Conservation (phyloP, 2,329 filamentous ascomycete genomes). For the Plectosphaerella sp. region DNA sequence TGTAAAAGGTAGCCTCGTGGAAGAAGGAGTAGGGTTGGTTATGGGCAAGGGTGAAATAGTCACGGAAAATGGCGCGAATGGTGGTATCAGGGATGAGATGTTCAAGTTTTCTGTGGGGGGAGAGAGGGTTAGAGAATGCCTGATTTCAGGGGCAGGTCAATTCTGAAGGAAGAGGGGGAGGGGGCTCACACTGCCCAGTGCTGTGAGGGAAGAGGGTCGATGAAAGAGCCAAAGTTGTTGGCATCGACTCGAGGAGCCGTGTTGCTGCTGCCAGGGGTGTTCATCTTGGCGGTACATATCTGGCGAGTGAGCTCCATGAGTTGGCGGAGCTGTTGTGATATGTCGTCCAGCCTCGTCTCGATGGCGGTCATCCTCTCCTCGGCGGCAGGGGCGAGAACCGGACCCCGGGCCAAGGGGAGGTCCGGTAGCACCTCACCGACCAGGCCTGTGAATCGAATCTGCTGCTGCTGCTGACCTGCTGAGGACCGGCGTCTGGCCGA, state of each 20-base stretch:
- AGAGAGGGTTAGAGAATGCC: background rate
- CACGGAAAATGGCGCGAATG: slow-evolving; percentile 13
- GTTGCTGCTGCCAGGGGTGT: too few relatives aligned
- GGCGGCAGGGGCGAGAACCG: too few relatives aligned
- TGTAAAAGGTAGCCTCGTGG: slow-evolving; percentile 25
- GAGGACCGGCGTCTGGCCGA: too few relatives aligned
- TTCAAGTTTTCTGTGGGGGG: background rate
- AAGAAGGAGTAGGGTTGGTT: slow-evolving; percentile 33
- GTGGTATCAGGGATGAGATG: slow-evolving; percentile 2
- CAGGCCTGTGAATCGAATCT: too few relatives aligned
- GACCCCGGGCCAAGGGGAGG: too few relatives aligned
- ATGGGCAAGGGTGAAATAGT: slow-evolving; percentile 27
- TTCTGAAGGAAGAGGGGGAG: too few relatives aligned
- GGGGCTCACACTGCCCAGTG: background rate
- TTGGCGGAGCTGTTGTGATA: background rate
- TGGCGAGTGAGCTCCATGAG: background rate
- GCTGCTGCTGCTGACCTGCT: too few relatives aligned
- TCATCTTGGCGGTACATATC: background rate
- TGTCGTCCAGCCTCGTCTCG: background rate
- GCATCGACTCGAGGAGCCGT: too few relatives aligned
- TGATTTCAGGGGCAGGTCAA: too few relatives aligned
- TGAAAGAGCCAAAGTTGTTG: too few relatives aligned
- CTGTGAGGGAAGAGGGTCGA: background rate
- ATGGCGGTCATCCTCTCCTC: background rate
- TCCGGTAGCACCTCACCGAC: too few relatives aligned